These are phyloP conservation scores for Rhododendron ovatum DNA, from an alignment of 148 eudicot genomes.

Conservation along the genomic window DNA sequence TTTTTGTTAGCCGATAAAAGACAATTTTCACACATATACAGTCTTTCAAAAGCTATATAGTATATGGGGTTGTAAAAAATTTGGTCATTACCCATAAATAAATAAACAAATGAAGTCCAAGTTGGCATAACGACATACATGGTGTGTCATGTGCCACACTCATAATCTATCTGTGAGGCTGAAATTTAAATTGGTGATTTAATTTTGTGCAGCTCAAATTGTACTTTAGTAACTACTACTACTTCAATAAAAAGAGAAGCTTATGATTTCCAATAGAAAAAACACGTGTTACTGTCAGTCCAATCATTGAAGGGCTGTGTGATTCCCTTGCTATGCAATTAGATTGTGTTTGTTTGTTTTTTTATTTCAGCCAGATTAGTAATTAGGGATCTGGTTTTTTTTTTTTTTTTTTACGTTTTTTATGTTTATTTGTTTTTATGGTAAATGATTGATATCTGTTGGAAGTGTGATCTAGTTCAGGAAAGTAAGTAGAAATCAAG, in stretches of 20 bases:
- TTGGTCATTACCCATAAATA: background rate
- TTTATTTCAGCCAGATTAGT: background rate
- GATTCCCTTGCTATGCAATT: background rate
- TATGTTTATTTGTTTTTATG: too few relatives aligned
- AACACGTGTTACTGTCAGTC: background rate
- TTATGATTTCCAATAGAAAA: background rate
- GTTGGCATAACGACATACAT: background rate
- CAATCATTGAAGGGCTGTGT: conserved; percentile 3
- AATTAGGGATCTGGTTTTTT: background rate
- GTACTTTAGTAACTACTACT: background rate
- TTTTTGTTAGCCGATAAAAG: too few relatives aligned
- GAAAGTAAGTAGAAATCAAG: background rate
- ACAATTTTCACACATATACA: background rate
- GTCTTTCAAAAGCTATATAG: too few relatives aligned
- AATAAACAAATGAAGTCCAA: background rate
- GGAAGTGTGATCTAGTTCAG: background rate
- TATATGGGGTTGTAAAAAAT: background rate
- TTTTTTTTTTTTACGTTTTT: too few relatives aligned
- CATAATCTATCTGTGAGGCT: background rate
- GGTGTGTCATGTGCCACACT: background rate
- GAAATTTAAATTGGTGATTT: background rate
- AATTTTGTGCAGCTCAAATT: background rate
- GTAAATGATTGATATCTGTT: background rate
- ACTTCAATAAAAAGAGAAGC: background rate
- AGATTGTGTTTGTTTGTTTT: background rate